These are phyloP conservation scores for Tuber indicum DNA, from an alignment of 495 filamentous ascomycete genomes.

Conservation along the genomic window DNA sequence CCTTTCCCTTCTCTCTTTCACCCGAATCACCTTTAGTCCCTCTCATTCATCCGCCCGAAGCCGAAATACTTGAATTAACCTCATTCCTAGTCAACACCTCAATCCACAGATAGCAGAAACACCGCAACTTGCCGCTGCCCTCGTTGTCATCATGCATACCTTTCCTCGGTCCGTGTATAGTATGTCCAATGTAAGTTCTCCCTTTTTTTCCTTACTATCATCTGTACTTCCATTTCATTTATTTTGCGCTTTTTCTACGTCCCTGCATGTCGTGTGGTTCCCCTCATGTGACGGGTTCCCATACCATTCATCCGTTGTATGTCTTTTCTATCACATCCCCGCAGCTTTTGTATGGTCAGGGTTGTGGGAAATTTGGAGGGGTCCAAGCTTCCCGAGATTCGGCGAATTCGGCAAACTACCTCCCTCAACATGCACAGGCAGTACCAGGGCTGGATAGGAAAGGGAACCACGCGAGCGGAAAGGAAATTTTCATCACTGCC, in stretches of 20 bases:
- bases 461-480: constrained; percentile 30
- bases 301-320: constrained; percentile 26
- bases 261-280: constrained; percentile 19
- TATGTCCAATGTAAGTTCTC: constrained; percentile 37
- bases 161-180: constrained; percentile 37
- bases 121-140: constrained; percentile 10
- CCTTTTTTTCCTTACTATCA: constrained; percentile 21
- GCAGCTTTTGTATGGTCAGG: constrained; percentile 28
- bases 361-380: constrained; percentile 25
- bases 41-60: neutral
- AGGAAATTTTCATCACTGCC: constrained; percentile 30
- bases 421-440: constrained; percentile 13
- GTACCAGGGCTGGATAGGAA: neutral
- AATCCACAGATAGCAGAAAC: constrained; percentile 28
- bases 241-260: constrained; percentile 36
- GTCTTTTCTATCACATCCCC: constrained; percentile 27
- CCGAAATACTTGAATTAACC: neutral
- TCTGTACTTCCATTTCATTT: constrained; percentile 6
- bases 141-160: constrained; percentile 27
- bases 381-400: constrained; percentile 38
- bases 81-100: neutral
- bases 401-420: constrained; percentile 37
- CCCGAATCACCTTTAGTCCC: neutral
- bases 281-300: constrained; percentile 31
- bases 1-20: neutral